phyloP scores from a whole-genome alignment of 2,329 filamentous ascomycete genomes.

The Arthrobotrys sphaeroides region DNA sequence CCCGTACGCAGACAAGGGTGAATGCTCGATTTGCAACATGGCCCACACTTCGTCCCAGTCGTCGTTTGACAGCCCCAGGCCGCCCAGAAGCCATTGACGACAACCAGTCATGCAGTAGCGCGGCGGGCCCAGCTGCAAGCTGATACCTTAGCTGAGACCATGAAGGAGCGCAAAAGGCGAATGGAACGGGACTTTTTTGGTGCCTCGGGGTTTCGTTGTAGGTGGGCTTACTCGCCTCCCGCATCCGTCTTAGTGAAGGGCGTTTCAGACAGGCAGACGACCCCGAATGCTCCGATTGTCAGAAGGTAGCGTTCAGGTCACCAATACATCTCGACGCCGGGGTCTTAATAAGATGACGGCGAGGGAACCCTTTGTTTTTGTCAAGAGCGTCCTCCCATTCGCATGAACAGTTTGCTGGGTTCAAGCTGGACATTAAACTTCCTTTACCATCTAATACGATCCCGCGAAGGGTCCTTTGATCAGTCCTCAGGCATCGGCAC shows the following conservation, averaged over 20 bases:
- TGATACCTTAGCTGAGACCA: conserved; percentile 47
- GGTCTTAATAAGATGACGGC: conserved; percentile 1
- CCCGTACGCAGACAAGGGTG: conserved; percentile 42
- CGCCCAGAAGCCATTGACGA: conserved; percentile 24
- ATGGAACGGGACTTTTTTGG: conserved; percentile 1
- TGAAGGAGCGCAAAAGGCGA: conserved; percentile 5
- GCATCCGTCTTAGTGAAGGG: conserved; percentile 53
- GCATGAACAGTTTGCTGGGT: conserved; percentile 1
- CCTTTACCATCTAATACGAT: background rate
- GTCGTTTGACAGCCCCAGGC: conserved; percentile 27
- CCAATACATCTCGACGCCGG: conserved; percentile 28
- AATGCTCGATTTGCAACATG: conserved; percentile 15
- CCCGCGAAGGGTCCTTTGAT: too few species aligned
- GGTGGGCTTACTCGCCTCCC: conserved; percentile 51
- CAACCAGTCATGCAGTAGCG: conserved; percentile 26
- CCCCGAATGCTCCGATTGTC: conserved; percentile 40
- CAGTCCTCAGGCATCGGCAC: too few species aligned
- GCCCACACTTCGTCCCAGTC: conserved; percentile 17
- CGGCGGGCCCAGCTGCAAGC: conserved; percentile 17
- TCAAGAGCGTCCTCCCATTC: conserved; percentile 10
- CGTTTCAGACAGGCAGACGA: conserved; percentile 51
- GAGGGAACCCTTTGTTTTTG: background rate
- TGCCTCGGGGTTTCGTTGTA: conserved; percentile 34
- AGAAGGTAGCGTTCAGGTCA: conserved; percentile 24
- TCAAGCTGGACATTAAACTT: conserved; percentile 11